Base-by-base conservation (phyloP, 2,329 filamentous ascomycete species). In the Stylonectria norvegica region DNA sequence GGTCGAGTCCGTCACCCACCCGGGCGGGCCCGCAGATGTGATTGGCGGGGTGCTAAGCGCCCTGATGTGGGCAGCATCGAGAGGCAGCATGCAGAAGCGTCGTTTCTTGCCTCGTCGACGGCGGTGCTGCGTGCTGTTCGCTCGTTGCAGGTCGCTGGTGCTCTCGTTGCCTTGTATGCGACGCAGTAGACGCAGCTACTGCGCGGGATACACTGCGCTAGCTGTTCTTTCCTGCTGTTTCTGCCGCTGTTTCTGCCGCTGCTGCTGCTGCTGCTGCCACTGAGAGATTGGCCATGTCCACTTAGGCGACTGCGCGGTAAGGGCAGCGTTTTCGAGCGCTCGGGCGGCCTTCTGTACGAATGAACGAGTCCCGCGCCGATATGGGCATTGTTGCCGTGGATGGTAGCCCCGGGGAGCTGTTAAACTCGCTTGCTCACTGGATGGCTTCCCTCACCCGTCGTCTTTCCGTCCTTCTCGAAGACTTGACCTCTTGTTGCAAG, bases 11-110 rank as follows among this genome's bases (percentile, higher is more conserved):
- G 56, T 65, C 62, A 65, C 62, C 56, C 55, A 60, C 50, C 50
- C 48, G 47, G 36, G 41, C 37, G 43, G 49, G 43, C 32, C 47
- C 33, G 45, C 39, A 34, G 39, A 43, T 40, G 41, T 64, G 61
- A 65, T 65, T 65, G 62, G 62, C 43, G 33, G 50, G 35, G 28
- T 49, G 52, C 48, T 63, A 63, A 63, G 60, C 60, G 60, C 60
- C 60, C 54, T 45, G 48, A 32, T 56, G 48, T 54, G 49, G 50
- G 55, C 43, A 52, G 42, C 36, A 42, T 50, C 47, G 43, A 32
- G 43, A 49, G 39, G 35, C 44, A 44, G 38, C 49, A 49, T 55
- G 53, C 50, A 56, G 53, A 52, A 55, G 53, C 50, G 50, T 47
- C 32, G 39, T 43, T 46, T 40, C 17, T 29, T 25, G 20, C 22